Conservation (phyloP, 164 flowering plant genomes). For the Cinnamomum micranthum region DNA sequence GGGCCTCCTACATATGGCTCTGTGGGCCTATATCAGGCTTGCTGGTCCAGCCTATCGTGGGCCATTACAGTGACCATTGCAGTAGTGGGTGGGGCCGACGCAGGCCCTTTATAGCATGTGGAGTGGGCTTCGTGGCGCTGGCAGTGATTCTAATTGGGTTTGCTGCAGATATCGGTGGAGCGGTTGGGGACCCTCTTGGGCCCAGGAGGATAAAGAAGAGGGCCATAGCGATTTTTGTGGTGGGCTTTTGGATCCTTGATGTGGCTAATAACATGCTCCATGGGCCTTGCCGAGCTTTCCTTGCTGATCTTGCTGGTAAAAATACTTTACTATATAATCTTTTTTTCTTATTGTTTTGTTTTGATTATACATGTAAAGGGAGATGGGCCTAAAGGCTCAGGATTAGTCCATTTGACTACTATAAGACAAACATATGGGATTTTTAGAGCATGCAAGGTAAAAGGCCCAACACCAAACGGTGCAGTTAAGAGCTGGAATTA, state of each 20-base stretch:
- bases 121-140: constrained; percentile 39
- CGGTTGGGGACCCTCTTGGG: constrained; percentile 32
- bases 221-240: constrained; percentile 49
- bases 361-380: too few relatives aligned
- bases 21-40: constrained; percentile 81
- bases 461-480: too few relatives aligned
- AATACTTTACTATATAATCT: not conserved
- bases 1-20: constrained; percentile 75
- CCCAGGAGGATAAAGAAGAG: constrained; percentile 12
- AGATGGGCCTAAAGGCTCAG: too few relatives aligned
- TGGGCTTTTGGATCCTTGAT: constrained; percentile 79
- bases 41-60: constrained; percentile 67
- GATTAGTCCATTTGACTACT: too few relatives aligned
- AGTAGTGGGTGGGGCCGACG: constrained; percentile 60
- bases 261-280: constrained; percentile 71
- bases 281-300: constrained; percentile 60
- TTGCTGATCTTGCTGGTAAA: constrained; percentile 53
- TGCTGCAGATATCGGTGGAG: constrained; percentile 57
- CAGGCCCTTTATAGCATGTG: constrained; percentile 65
- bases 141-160: constrained; percentile 62
- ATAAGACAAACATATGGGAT: too few relatives aligned
- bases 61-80: constrained; percentile 60
- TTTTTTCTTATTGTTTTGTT: too few relatives aligned
- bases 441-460: too few relatives aligned
- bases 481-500: too few relatives aligned